Evolutionary conservation across 208 protist species (phyloP).

Genomic region (Trypanosoma melophagium): DNA sequence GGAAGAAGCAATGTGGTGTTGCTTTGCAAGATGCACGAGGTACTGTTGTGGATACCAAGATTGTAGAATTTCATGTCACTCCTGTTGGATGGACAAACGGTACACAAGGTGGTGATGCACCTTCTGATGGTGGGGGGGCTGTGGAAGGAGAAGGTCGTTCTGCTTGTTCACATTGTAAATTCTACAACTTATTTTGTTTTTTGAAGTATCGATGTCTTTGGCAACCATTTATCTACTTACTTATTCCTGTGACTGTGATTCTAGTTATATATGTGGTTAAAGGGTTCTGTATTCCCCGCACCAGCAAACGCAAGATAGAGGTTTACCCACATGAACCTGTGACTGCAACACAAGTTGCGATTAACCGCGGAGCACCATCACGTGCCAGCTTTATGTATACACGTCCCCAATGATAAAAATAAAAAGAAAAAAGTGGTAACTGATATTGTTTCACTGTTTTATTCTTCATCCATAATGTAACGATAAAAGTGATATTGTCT

Average conservation of each 20-base stretch:
- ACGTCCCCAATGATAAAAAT: not conserved
- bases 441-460: constrained; percentile 4
- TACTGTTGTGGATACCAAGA: constrained; percentile 36
- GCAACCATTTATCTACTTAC: constrained; percentile 25
- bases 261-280: constrained; percentile 1
- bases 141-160: constrained; percentile 36
- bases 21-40: constrained; percentile 50
- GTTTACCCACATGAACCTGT: not conserved
- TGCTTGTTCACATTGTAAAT: constrained; percentile 22
- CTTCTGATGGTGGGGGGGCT: constrained; percentile 35
- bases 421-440: not conserved
- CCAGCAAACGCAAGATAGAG: not conserved
- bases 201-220: constrained; percentile 16
- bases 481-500: not conserved
- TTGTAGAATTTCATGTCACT: constrained; percentile 37
- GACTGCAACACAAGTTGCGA: not conserved
- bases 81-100: constrained; percentile 42
- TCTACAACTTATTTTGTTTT: constrained; percentile 33
- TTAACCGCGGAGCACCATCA: not conserved
- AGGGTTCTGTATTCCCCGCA: not conserved
- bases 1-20: constrained; percentile 42
- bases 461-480: too few species aligned
- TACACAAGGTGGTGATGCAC: constrained; percentile 51
- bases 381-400: not conserved
- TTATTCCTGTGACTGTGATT: not conserved